These are phyloP conservation scores for Raffaelea ambrosiae DNA, from an alignment of 2,329 filamentous ascomycete genomes.

Conservation along the genomic window DNA sequence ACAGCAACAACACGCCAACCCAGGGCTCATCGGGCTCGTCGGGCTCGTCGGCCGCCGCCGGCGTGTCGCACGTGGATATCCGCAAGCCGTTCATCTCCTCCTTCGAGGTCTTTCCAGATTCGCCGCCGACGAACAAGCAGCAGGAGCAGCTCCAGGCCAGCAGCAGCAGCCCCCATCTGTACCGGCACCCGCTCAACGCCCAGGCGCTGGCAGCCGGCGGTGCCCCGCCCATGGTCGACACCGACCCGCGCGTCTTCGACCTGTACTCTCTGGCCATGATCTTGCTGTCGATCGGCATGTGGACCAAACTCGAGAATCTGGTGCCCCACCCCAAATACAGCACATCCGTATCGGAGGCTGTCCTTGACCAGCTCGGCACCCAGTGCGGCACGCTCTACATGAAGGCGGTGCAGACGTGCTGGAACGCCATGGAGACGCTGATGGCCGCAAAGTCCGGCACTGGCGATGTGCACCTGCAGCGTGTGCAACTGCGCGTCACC, in stretches of 20 bases:
- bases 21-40: no score
- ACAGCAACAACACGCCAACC: no score
- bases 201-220: conserved; percentile 30
- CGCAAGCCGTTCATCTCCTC: conserved; percentile 62
- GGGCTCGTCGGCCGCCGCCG: conserved; percentile 25
- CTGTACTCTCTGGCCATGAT: conserved; percentile 67
- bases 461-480: conserved; percentile 43
- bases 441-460: conserved; percentile 27
- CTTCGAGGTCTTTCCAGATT: conserved; percentile 63
- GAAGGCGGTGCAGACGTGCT: conserved; percentile 65
- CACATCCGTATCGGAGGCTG: conserved; percentile 50
- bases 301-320: conserved; percentile 56
- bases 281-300: conserved; percentile 66
- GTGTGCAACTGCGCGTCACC: conserved; percentile 45
- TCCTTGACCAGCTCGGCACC: conserved; percentile 53
- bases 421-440: conserved; percentile 60
- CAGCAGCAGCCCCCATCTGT: conserved; percentile 31
- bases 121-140: conserved; percentile 22
- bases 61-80: conserved; percentile 43
- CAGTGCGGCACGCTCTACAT: conserved; percentile 68
- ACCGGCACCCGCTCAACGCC: conserved; percentile 60
- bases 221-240: conserved; percentile 33
- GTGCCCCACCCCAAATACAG: conserved; percentile 31
- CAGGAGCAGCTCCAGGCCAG: conserved; percentile 15
- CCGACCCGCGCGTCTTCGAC: conserved; percentile 53